Base-by-base conservation (phyloP, 2,329 filamentous ascomycete genomes). In the Pestalotiopsis sp. region DNA sequence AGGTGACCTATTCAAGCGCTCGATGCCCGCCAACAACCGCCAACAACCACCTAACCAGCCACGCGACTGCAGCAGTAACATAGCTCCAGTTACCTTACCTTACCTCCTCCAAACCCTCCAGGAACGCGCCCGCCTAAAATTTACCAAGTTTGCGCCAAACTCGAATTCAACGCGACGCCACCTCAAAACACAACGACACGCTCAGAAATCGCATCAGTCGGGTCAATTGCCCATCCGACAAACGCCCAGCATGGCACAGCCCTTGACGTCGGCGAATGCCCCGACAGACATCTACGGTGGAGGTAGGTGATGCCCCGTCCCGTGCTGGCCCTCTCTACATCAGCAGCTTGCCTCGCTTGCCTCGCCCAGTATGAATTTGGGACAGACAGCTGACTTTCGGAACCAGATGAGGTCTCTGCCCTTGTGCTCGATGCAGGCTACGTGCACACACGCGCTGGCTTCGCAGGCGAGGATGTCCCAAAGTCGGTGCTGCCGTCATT, bases 401-500 rank as follows among this genome's bases (percentile, higher is more conserved):
- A 65, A 68, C 68, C 75, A 97, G 96, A 99, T 85, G 96, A 99
- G 84, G 94, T 99, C 72, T 97, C 94, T 44, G 97, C 97, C 65
- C 92, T 99, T 73, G 93, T 99, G 48, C 93, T 99, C 77, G 96
- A 99, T 78, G 93, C 96, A 3, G 96, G 97, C 70, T 98, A 94
- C 83, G 93, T 92, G 77, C 91, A 90, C 73, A 94, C 93, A 55
- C 94, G 97, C 81, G 96, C 94, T 69, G 96, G 96, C 68, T 99
- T 98, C 77, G 97, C 97, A 13, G 96, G 97, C 77, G 97, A 99
- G 87, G 96, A 99, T 82, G 92, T 94, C 0, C 96, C 96, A 73
- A 98, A 98, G 84, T 94, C 93, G 38, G 90, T 98, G 67, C 87
- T 97, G 68, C 94, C 95, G 35, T 96, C 94, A 58, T 94, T 92